These are phyloP conservation scores for Fusarium paranaense DNA, from an alignment of 2,329 filamentous ascomycete species.

Conservation along the genomic window DNA sequence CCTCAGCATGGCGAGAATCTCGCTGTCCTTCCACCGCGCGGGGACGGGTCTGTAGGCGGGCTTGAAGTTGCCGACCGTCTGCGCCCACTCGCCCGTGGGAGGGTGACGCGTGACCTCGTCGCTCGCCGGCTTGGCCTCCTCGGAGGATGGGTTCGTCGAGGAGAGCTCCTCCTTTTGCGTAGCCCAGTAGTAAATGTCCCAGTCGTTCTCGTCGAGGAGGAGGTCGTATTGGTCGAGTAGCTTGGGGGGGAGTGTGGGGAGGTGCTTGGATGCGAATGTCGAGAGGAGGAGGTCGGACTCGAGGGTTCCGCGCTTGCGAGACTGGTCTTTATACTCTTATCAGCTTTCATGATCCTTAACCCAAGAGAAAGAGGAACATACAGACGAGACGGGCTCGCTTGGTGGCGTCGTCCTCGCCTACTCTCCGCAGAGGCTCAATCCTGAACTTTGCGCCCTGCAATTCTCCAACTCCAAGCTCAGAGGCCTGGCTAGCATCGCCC, in stretches of 20 bases:
- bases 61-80: constrained; percentile 94
- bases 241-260: constrained; percentile 76
- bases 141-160: constrained; percentile 49
- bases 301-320: constrained; percentile 93
- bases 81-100: constrained; percentile 86
- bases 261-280: constrained; percentile 88
- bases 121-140: constrained; percentile 39
- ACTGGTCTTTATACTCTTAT: constrained; percentile 76
- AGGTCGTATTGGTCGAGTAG: constrained; percentile 88
- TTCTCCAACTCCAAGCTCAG: constrained; percentile 84
- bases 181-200: constrained; percentile 99
- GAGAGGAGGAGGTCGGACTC: constrained; percentile 96
- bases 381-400: constrained; percentile 86
- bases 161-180: constrained; percentile 78
- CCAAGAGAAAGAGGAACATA: constrained; percentile 52
- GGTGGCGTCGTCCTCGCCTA: constrained; percentile 85
- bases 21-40: constrained; percentile 83
- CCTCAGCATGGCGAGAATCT: constrained; percentile 81
- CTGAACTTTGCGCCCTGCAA: constrained; percentile 87
- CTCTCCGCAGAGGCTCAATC: constrained; percentile 88
- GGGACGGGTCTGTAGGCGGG: constrained; percentile 94
- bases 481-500: constrained; percentile 15
- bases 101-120: constrained; percentile 52
- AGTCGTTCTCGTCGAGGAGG: constrained; percentile 99
- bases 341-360: not conserved